A percentile compares a stretch with the other conserved stretches of the same genome.
Conservation (phyloP, 2,329 filamentous ascomycete genomes). For the Fusarium lyarnte region DNA sequence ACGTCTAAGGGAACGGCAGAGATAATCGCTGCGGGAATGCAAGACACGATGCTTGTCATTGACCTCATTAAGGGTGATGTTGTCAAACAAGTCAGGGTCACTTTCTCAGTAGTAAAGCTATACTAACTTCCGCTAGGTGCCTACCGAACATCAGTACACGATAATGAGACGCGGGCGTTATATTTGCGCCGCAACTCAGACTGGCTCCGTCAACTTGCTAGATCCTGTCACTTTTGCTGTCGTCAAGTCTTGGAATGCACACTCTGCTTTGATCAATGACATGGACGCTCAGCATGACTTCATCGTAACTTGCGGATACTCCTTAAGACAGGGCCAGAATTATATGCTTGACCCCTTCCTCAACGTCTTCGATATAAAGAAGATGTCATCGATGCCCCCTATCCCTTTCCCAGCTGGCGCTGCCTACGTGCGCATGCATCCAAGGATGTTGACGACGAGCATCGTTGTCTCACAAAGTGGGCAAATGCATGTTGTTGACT, state of each 20-base stretch:
- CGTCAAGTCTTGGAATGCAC: constrained; percentile 89
- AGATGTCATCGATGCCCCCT: constrained; percentile 84
- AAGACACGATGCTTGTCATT: constrained; percentile 84
- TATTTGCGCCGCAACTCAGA: constrained; percentile 89
- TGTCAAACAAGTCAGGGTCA: constrained; percentile 65
- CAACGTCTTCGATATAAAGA: constrained; percentile 95
- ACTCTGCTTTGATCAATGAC: constrained; percentile 88
- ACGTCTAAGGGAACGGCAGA: constrained; percentile 85
- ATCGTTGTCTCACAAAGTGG: constrained; percentile 93
- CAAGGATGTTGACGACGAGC: constrained; percentile 92
- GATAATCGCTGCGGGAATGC: constrained; percentile 86
- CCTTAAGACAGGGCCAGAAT: constrained; percentile 75
- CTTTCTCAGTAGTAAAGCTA: neutral
- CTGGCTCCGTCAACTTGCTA: constrained; percentile 84
- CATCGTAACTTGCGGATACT: constrained; percentile 94
- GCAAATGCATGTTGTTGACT: constrained; percentile 93
- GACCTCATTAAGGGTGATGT: constrained; percentile 77
- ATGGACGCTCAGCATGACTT: constrained; percentile 98
- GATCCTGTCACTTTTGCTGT: constrained; percentile 81
- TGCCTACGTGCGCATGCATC: constrained; percentile 96
- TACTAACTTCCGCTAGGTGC: constrained; percentile 61
- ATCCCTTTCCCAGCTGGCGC: constrained; percentile 93
- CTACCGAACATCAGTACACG: constrained; percentile 80
- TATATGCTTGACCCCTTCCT: constrained; percentile 92
- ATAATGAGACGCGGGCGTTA: constrained; percentile 92